Conservation (phyloP, 2,329 filamentous ascomycete species). For the Pseudopyrenochaeta lycopersici region DNA sequence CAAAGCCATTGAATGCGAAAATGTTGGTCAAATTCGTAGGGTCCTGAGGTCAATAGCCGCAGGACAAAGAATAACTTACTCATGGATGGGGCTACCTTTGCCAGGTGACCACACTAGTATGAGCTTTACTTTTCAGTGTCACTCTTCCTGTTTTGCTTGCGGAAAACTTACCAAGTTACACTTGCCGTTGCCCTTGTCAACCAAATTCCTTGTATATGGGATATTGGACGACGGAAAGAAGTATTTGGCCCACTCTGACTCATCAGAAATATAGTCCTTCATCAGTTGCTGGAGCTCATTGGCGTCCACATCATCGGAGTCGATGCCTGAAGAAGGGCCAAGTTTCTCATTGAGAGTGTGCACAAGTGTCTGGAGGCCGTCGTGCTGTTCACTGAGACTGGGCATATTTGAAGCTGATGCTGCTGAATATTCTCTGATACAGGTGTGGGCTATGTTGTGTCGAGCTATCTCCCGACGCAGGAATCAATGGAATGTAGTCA, state of each 20-base stretch:
- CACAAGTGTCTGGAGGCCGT: slow-evolving; percentile 74
- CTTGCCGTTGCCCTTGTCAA: slow-evolving; percentile 88
- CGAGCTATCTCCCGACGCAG: background rate
- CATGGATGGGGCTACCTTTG: slow-evolving; percentile 85
- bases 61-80: slow-evolving; percentile 53
- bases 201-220: slow-evolving; percentile 86
- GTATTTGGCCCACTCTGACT: slow-evolving; percentile 77
- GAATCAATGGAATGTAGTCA: background rate
- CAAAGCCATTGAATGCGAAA: slow-evolving; percentile 9
- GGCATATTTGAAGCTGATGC: slow-evolving; percentile 27
- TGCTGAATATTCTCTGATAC: too few species aligned
- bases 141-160: background rate
- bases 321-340: slow-evolving; percentile 81
- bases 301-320: slow-evolving; percentile 82
- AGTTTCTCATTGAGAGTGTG: slow-evolving; percentile 76
- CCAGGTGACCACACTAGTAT: slow-evolving; percentile 90
- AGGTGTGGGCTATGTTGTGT: background rate
- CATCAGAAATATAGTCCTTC: slow-evolving; percentile 74
- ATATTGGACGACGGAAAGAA: slow-evolving; percentile 75
- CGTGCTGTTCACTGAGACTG: slow-evolving; percentile 24
- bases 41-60: slow-evolving; percentile 23
- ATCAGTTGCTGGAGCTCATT: slow-evolving; percentile 76
- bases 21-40: background rate
- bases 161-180: slow-evolving; percentile 70
- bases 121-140: slow-evolving; percentile 62